These are phyloP conservation scores for Colletotrichum sublineola DNA, from an alignment of 2,329 filamentous ascomycete species.

Conservation along the genomic window DNA sequence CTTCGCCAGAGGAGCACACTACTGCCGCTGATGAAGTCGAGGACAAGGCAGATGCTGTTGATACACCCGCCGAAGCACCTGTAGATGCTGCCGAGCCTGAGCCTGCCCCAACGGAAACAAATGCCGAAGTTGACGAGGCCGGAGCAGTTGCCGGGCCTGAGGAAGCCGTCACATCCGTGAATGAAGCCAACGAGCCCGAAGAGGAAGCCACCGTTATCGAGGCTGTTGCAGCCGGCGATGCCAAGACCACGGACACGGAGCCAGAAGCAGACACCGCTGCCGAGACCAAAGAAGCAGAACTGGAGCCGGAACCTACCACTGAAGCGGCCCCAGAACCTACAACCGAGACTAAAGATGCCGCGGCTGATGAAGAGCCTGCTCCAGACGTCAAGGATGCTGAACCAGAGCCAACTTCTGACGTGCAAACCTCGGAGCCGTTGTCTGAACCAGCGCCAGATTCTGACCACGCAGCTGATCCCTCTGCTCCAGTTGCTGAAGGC, in stretches of 20 bases:
- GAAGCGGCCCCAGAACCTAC: not conserved
- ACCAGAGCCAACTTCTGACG: not conserved
- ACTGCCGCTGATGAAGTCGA: not conserved
- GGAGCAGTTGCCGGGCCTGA: not conserved
- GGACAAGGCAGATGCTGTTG: not conserved
- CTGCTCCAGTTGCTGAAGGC: not conserved
- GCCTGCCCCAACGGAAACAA: not conserved
- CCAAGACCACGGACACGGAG: not conserved
- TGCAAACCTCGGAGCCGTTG: not conserved
- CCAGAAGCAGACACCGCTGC: not conserved
- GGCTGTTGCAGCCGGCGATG: not conserved
- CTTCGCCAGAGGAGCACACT: not conserved
- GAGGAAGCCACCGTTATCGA: not conserved
- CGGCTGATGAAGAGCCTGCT: not conserved
- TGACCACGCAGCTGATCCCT: not conserved
- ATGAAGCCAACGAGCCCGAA: constrained; percentile 4
- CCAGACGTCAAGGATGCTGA: constrained; percentile 7
- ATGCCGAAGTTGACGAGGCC: constrained; percentile 1
- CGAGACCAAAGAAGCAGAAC: constrained; percentile 6
- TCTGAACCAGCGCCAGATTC: not conserved
- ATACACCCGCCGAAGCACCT: not conserved
- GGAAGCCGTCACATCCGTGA: not conserved
- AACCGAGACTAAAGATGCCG: not conserved
- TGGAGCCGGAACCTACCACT: not conserved
- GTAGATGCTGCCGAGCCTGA: not conserved